Conservation (phyloP, 306 rosid genomes). For the Dryas drummondii region DNA sequence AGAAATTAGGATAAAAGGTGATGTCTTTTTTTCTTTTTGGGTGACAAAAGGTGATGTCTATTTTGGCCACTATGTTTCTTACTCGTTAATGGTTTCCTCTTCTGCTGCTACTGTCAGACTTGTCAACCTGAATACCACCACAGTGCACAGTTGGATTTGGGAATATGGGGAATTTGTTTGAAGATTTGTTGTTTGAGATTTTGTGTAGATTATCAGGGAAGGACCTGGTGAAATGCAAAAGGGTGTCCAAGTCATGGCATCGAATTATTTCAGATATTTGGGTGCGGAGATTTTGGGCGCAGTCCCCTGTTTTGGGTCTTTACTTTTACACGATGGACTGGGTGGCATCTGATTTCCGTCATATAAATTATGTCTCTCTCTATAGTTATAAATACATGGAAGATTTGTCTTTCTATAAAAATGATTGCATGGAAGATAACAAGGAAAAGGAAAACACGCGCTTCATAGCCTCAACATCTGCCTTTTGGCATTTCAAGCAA, state of each 20-base stretch:
- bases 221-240: conserved; percentile 13
- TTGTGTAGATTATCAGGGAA: not conserved
- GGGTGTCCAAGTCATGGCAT: conserved; percentile 11
- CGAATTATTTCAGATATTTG: not conserved
- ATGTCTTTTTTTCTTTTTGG: no score
- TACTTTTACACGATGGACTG: not conserved
- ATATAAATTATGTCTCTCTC: no score
- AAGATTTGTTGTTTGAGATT: not conserved
- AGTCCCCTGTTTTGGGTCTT: not conserved
- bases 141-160: not conserved
- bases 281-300: not conserved
- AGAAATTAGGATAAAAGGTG: no score
- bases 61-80: no score
- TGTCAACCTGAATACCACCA: no score
- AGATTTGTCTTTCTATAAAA: no score
- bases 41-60: no score
- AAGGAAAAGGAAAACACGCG: not conserved
- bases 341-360: no score
- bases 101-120: no score
- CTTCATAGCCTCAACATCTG: not conserved
- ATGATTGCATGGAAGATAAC: not conserved
- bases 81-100: no score
- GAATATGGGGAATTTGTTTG: not conserved
- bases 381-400: no score
- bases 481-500: no score